These are phyloP conservation scores for Kodamaea sp. DNA, from an alignment of 1,139 yeast genomes.

Conservation along the genomic window DNA sequence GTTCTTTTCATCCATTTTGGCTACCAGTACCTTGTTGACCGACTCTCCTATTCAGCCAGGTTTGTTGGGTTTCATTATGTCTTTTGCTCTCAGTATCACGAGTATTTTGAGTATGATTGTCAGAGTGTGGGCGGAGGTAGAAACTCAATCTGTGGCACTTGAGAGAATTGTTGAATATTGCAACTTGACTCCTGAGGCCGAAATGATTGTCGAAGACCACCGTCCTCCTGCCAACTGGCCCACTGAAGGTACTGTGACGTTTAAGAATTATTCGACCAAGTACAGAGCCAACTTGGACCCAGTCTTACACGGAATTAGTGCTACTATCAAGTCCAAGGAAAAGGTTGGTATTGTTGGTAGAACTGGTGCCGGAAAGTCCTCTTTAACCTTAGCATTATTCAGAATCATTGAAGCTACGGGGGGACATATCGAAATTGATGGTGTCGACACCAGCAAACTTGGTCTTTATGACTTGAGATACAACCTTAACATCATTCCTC, in stretches of 20 bases:
- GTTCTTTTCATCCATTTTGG: conserved; percentile 21
- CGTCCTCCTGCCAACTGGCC: conserved; percentile 30
- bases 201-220: conserved; percentile 23
- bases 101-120: conserved; percentile 25
- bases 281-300: conserved; percentile 32
- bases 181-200: conserved; percentile 26
- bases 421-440: conserved; percentile 31
- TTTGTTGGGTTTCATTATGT: conserved; percentile 30
- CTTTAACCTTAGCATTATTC: conserved; percentile 32
- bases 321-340: conserved; percentile 25
- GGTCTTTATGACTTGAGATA: conserved; percentile 31
- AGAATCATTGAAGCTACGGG: conserved; percentile 30
- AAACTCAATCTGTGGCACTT: conserved; percentile 27
- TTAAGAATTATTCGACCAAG: conserved; percentile 26
- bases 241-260: conserved; percentile 25
- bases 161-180: conserved; percentile 32
- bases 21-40: conserved; percentile 22
- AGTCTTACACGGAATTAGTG: conserved; percentile 24
- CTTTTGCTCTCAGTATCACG: conserved; percentile 28
- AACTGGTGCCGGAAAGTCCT: conserved; percentile 36
- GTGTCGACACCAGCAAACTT: conserved; percentile 24
- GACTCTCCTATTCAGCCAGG: conserved; percentile 23
- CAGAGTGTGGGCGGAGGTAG: conserved; percentile 31
- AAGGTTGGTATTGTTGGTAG: conserved; percentile 35
- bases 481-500: conserved; percentile 33